These are phyloP conservation scores for Fusarium duplospermum DNA, from an alignment of 2,329 filamentous ascomycete genomes.

Conservation along the genomic window DNA sequence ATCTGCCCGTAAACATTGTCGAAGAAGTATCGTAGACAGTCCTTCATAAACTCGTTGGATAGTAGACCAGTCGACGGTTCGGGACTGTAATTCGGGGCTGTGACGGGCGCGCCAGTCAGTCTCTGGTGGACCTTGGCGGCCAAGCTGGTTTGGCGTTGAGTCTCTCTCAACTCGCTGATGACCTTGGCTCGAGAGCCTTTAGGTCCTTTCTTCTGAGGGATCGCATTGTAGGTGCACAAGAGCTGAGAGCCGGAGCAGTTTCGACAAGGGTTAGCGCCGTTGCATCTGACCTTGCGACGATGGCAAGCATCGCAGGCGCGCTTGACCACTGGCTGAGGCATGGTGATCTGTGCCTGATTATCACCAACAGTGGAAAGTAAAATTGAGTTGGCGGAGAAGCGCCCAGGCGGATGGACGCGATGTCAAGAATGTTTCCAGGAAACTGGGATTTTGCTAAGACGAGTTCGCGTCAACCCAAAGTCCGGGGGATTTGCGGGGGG, in stretches of 20 bases:
- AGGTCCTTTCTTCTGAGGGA: constrained; percentile 81
- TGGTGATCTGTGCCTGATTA: constrained; percentile 30
- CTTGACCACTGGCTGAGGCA: constrained; percentile 63
- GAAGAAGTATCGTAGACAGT: constrained; percentile 76
- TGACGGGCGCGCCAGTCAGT: constrained; percentile 65
- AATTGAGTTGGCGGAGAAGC: constrained; percentile 26
- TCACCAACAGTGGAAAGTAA: constrained; percentile 13
- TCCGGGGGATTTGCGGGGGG: constrained; percentile 49
- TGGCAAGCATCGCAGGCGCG: constrained; percentile 80
- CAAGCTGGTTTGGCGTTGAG: constrained; percentile 73
- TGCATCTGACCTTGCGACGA: constrained; percentile 80
- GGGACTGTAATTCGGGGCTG: constrained; percentile 60
- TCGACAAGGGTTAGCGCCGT: constrained; percentile 76
- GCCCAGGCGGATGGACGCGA: constrained; percentile 1
- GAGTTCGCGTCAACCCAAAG: constrained; percentile 35
- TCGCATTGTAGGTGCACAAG: constrained; percentile 78
- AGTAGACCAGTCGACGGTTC: constrained; percentile 70
- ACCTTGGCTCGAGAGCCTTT: constrained; percentile 81
- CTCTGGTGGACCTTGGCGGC: constrained; percentile 71
- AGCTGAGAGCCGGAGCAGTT: constrained; percentile 77
- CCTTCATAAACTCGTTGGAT: constrained; percentile 71
- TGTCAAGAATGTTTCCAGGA: constrained; percentile 12
- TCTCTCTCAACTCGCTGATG: constrained; percentile 78
- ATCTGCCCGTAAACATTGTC: constrained; percentile 72
- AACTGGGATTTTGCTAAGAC: constrained; percentile 7